Percentiles rank a stretch among this genome's conserved stretches.
Conservation (phyloP, 257 asterid species). For the Scutellaria baicalensis region DNA sequence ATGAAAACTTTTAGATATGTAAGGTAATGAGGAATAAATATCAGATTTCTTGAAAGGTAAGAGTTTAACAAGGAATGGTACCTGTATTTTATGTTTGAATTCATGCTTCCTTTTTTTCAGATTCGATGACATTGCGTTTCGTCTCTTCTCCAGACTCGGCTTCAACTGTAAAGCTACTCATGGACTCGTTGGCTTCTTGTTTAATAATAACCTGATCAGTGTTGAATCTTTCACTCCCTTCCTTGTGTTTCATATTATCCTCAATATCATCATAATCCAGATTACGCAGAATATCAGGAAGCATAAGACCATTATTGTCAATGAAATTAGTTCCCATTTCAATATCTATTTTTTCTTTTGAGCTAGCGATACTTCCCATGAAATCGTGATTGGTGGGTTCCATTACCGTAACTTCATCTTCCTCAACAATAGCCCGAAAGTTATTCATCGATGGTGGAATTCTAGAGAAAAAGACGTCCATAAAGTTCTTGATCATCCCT, state of each 20-base stretch:
- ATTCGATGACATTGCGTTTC: conserved; percentile 19
- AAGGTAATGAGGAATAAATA: neutral
- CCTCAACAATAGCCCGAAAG: conserved; percentile 46
- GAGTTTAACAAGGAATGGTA: neutral
- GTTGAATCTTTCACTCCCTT: conserved; percentile 32
- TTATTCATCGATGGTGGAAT: conserved; percentile 72
- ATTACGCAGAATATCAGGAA: conserved; percentile 60
- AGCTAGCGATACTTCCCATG: conserved; percentile 32
- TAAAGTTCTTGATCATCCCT: conserved; percentile 58
- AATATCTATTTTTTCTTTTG: conserved; percentile 62
- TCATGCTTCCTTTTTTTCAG: conserved; percentile 22
- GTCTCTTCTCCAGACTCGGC: conserved; percentile 16
- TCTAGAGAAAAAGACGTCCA: conserved; percentile 62
- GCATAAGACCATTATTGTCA: conserved; percentile 30
- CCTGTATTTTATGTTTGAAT: conserved; percentile 19
- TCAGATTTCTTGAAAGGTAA: neutral
- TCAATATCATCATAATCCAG: conserved; percentile 51
- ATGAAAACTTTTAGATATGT: neutral
- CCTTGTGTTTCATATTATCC: conserved; percentile 32
- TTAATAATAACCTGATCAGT: conserved; percentile 24
- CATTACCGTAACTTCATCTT: conserved; percentile 39
- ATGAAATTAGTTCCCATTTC: conserved; percentile 57
- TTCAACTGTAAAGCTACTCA: conserved; percentile 19
- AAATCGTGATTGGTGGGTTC: conserved; percentile 31
- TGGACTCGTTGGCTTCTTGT: conserved; percentile 27